Evolutionary conservation across 345 rosid genomes (phyloP).

Genomic region (Bretschneidera sinensis): DNA sequence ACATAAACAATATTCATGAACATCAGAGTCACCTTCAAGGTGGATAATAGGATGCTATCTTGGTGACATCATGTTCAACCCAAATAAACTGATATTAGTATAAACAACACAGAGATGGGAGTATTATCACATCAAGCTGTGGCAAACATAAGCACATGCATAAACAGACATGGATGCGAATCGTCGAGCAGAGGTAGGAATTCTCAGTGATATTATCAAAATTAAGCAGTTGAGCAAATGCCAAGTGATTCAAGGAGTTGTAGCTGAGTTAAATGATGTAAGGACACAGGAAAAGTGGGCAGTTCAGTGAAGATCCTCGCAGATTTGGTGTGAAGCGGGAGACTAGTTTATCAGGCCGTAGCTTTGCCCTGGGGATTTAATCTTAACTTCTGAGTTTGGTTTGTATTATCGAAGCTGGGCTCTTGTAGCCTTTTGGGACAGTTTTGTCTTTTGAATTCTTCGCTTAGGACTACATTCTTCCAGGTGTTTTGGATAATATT

Average conservation of each 20-base stretch:
- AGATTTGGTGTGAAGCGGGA: background rate
- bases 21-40: background rate
- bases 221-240: background rate
- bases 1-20: slow-evolving; percentile 1
- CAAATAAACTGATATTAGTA: no score
- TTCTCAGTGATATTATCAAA: background rate
- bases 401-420: background rate
- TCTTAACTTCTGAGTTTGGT: background rate
- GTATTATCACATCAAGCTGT: background rate
- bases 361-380: background rate
- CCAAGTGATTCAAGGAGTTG: background rate
- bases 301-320: background rate
- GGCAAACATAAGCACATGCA: background rate
- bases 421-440: no score
- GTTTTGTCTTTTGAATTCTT: no score
- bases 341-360: background rate
- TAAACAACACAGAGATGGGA: background rate
- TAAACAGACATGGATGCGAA: no score
- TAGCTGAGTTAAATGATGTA: background rate
- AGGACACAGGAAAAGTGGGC: background rate
- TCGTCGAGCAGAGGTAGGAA: no score
- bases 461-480: no score
- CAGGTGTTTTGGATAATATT: no score
- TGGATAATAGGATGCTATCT: background rate
- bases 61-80: no score